Base-by-base conservation (phyloP, 257 asterid species). In the Salvia miltiorrhiza region DNA sequence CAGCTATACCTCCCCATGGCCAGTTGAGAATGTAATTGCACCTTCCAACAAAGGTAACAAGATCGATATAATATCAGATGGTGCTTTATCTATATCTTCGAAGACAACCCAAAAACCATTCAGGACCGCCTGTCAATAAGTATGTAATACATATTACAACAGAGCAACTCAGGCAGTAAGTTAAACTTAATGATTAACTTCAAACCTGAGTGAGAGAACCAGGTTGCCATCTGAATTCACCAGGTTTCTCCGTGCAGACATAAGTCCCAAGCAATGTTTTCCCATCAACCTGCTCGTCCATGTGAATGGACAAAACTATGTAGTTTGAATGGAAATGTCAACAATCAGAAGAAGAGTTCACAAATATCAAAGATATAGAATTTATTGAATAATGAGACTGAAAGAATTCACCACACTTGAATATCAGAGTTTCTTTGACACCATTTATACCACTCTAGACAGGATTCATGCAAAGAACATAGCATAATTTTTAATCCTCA, bases 151-250 rank as follows among this genome's bases (percentile, higher is more conserved):
- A n/a, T 37, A 61, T 43, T 63, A 76, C 48, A 74, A 70, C 20
- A 74, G 65, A 74, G 76, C 19, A 17, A 74, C 65, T 54, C 21
- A 48, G 53, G 50, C 41, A 66, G 23, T 60, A 74, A 65, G 28
- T 28, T 65, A 14, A 65, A 67, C 62, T 21, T 40, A 10, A 30
- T 44, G 50, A 59, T 58, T 12, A 53, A 32, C 23, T 58, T 66
- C 81, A 76, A 75, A 93, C 99, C 97, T 90, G 99, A 40, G 96
- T 84, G 63, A 94, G 97, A 72, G 96, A 87, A 76, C 97, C 99
- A 80, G 95, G 95, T 76, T 91, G 99, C 99, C 99, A 94, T 83
- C 87, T 85, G 87, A 94, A 94, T 81, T 94, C 99, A 37, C 99
- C 99, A 68, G 99, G 99, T 74, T 81, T 80, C 70, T 91, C 99